phyloP scores from a whole-genome alignment of 2,329 filamentous ascomycete species.

The Ceratocystis albifundus region DNA sequence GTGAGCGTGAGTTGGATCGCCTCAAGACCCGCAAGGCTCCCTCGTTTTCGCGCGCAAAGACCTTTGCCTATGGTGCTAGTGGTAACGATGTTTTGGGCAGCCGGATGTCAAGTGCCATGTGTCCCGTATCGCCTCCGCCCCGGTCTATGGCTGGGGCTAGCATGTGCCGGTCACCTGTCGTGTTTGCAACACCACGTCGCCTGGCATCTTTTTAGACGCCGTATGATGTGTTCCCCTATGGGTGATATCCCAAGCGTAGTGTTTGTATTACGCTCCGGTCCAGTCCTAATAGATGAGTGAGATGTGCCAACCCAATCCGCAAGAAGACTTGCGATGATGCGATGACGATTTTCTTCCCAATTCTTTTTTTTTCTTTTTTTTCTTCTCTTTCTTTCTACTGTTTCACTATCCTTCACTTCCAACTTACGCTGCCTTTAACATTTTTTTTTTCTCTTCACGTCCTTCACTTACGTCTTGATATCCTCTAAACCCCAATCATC shows the following conservation, averaged over 20 bases:
- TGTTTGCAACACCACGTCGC: constrained; percentile 17
- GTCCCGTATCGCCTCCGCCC: constrained; percentile 14
- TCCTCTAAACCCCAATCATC: constrained; percentile 12
- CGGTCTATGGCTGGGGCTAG: constrained; percentile 8
- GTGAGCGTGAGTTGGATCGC: constrained; percentile 87
- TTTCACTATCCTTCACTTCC: constrained; percentile 18
- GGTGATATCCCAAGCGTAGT: constrained; percentile 12
- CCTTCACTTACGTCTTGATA: constrained; percentile 21
- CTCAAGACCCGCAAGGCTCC: constrained; percentile 73
- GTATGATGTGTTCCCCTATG: constrained; percentile 14
- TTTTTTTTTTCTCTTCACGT: constrained; percentile 15
- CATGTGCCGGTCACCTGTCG: constrained; percentile 19
- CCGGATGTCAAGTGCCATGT: constrained; percentile 7
- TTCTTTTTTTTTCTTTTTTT: not conserved
- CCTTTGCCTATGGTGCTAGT: constrained; percentile 73
- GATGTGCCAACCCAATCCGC: constrained; percentile 9
- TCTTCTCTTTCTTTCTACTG: not conserved
- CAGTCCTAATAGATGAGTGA: not conserved
- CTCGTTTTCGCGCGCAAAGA: constrained; percentile 66
- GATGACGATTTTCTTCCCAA: constrained; percentile 15
- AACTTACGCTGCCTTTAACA: constrained; percentile 16
- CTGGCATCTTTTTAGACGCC: constrained; percentile 15
- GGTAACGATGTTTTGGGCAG: not conserved
- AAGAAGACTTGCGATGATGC: constrained; percentile 15
- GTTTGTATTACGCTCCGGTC: not conserved